A percentile compares a stretch with the other conserved stretches of the same genome.
phyloP scores from a whole-genome alignment of 345 rosid species.

The Toxicodendron radicans region DNA sequence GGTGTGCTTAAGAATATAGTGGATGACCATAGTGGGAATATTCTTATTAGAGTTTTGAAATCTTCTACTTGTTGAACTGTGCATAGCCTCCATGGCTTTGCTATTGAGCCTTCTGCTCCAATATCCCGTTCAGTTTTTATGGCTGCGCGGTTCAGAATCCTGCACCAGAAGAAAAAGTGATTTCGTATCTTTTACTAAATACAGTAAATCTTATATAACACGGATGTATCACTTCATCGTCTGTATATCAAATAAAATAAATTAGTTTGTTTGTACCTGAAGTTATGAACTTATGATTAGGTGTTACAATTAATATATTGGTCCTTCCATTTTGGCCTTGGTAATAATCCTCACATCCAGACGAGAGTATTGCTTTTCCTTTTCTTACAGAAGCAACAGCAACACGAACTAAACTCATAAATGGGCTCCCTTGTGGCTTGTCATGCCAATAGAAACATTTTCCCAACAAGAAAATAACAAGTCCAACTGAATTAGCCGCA shows the following conservation, averaged over 20 bases:
- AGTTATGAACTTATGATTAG: neutral
- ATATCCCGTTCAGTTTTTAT: conserved; percentile 40
- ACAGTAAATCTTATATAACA: too few species aligned
- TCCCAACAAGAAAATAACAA: conserved; percentile 5
- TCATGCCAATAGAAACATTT: conserved; percentile 15
- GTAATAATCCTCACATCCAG: conserved; percentile 16
- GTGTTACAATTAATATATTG: neutral
- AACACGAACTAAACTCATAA: neutral
- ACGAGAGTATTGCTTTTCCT: conserved; percentile 8
- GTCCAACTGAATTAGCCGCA: conserved; percentile 15
- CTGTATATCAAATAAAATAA: too few species aligned
- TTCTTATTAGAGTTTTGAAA: conserved; percentile 45
- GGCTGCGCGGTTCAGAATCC: conserved; percentile 50
- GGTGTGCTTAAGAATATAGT: conserved; percentile 35
- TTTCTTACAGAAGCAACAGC: conserved; percentile 23
- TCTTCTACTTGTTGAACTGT: conserved; percentile 65
- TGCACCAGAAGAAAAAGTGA: conserved; percentile 13
- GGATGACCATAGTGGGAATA: conserved; percentile 42
- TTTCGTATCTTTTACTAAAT: neutral
- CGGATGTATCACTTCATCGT: too few species aligned
- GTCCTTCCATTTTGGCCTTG: neutral
- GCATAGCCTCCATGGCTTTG: conserved; percentile 50
- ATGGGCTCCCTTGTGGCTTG: conserved; percentile 30
- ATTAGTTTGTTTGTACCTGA: too few species aligned
- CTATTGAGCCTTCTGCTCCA: conserved; percentile 24